A percentile compares a stretch with the other conserved stretches of the same genome.
These are phyloP conservation scores for Torulaspora indica DNA, from an alignment of 805 yeast genomes.

Conservation along the genomic window DNA sequence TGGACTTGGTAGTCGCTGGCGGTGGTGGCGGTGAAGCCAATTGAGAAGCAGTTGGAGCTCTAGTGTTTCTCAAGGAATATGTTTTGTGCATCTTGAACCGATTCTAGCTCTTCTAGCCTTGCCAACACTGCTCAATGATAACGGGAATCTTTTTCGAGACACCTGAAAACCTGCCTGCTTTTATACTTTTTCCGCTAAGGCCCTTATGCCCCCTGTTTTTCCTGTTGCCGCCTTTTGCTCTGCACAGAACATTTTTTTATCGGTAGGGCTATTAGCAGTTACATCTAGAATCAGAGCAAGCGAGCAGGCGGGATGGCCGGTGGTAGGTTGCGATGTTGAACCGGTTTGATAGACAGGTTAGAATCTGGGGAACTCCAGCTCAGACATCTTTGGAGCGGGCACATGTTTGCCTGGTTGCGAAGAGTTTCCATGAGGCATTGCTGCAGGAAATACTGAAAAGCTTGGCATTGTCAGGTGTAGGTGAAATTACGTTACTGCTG, in stretches of 20 bases:
- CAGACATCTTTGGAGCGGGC: conserved; percentile 56
- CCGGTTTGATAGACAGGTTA: conserved; percentile 79
- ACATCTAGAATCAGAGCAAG: not conserved
- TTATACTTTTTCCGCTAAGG: conserved; percentile 3
- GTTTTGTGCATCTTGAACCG: conserved; percentile 67
- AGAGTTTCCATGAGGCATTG: conserved; percentile 44
- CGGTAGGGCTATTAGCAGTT: conserved; percentile 2
- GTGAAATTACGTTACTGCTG: conserved; percentile 1
- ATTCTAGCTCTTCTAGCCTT: not conserved
- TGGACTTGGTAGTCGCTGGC: conserved; percentile 65
- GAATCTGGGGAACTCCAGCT: conserved; percentile 81
- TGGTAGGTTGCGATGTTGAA: conserved; percentile 19
- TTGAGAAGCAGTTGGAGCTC: conserved; percentile 82
- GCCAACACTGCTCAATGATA: not conserved
- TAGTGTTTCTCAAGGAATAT: conserved; percentile 68
- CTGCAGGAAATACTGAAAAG: conserved; percentile 73
- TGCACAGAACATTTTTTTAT: conserved; percentile 5
- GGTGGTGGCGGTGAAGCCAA: conserved; percentile 79
- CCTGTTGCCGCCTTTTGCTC: conserved; percentile 8
- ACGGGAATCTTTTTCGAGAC: not conserved
- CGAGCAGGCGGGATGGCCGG: too few relatives aligned
- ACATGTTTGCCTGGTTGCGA: conserved; percentile 57
- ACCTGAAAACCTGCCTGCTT: not conserved
- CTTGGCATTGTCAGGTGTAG: conserved; percentile 65
- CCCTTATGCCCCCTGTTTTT: conserved; percentile 3